Evolutionary conservation across 306 rosid species (phyloP).

Genomic region (Spatholobus suberectus): DNA sequence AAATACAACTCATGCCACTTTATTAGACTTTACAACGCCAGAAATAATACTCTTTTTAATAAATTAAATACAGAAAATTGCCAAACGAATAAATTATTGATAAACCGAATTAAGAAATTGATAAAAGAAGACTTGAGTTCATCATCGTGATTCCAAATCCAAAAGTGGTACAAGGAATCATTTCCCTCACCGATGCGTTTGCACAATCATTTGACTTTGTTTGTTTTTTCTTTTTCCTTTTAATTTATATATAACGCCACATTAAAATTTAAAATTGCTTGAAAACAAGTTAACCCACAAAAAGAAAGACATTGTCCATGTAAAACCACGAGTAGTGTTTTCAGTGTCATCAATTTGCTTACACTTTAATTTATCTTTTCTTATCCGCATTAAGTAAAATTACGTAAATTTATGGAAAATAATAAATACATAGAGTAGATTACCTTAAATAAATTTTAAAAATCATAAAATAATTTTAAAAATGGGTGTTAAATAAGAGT

Average conservation of each 20-base stretch:
- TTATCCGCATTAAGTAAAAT: neutral
- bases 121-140: neutral
- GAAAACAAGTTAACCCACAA: neutral
- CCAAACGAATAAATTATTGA: neutral
- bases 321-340: neutral
- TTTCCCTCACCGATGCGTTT: neutral
- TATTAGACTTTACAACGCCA: constrained; percentile 39
- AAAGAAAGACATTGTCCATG: neutral
- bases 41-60: neutral
- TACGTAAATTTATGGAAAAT: neutral
- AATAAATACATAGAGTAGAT: neutral
- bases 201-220: constrained; percentile 53
- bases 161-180: constrained; percentile 23
- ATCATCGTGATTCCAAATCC: constrained; percentile 39
- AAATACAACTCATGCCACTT: constrained; percentile 42
- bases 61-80: neutral
- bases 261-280: constrained; percentile 14
- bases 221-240: neutral
- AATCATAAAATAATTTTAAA: neutral
- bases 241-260: neutral
- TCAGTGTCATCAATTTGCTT: neutral
- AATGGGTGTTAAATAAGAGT: neutral
- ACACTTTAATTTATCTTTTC: neutral
- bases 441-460: neutral
- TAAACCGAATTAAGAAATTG: neutral